phyloP scores from a whole-genome alignment of 768 basidiomycete genomes.

The Sporobolomyces pararoseus region DNA sequence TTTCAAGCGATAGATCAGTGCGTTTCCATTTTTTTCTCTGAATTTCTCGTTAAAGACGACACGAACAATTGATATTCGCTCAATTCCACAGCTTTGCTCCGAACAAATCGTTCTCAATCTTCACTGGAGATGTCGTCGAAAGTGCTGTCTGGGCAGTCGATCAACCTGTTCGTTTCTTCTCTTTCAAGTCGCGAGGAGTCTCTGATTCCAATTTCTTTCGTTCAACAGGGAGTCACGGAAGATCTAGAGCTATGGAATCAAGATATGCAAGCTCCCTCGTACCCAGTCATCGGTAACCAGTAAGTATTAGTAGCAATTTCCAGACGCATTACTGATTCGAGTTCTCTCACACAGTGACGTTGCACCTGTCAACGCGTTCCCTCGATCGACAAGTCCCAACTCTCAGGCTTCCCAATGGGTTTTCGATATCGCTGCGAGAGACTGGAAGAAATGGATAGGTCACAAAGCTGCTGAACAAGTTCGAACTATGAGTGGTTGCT shows the following conservation, averaged over 20 bases:
- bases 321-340: not conserved
- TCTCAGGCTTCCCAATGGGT: constrained; percentile 55
- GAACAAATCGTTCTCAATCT: constrained; percentile 55
- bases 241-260: constrained; percentile 29
- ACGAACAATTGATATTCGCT: not conserved
- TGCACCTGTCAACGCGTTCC: constrained; percentile 61
- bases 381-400: constrained; percentile 54
- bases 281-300: constrained; percentile 48
- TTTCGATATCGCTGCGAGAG: constrained; percentile 47
- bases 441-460: constrained; percentile 55
- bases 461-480: constrained; percentile 53
- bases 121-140: constrained; percentile 65
- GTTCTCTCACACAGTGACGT: constrained; percentile 54
- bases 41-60: not conserved
- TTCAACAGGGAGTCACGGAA: constrained; percentile 4
- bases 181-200: not conserved
- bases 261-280: constrained; percentile 20
- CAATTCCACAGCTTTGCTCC: constrained; percentile 20
- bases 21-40: no score
- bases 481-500: constrained; percentile 58
- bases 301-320: constrained; percentile 38
- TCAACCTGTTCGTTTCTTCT: constrained; percentile 12
- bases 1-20: constrained; percentile 52
- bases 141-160: constrained; percentile 34
- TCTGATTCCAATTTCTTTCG: no score